Evolutionary conservation across 129 eudicot species (phyloP).

Genomic region (Flaveria linearis): DNA sequence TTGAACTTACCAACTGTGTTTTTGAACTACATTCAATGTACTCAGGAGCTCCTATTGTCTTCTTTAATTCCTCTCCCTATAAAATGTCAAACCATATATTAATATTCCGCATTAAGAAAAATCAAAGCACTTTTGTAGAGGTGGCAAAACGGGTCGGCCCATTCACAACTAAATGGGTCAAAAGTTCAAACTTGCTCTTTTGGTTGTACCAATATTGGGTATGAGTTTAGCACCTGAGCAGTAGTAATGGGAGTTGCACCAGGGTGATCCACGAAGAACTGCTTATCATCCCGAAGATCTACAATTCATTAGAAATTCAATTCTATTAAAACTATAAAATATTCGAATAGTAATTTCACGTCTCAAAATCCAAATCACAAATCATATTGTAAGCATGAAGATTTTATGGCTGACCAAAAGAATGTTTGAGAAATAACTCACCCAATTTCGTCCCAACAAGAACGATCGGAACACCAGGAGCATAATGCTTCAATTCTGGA

Average conservation of each 20-base stretch:
- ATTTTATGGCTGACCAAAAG: slow-evolving; percentile 10
- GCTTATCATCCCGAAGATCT: slow-evolving; percentile 92
- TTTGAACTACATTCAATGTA: slow-evolving; percentile 97
- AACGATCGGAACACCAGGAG: slow-evolving; percentile 95
- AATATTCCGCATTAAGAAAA: slow-evolving; percentile 10
- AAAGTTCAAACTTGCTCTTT: background rate
- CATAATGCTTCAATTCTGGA: slow-evolving; percentile 96
- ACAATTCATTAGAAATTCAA: slow-evolving; percentile 21
- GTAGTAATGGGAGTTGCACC: slow-evolving; percentile 70
- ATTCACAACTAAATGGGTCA: background rate
- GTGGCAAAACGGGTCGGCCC: background rate
- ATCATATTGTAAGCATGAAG: background rate
- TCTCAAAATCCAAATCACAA: background rate
- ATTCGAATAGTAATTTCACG: background rate
- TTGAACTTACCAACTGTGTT: slow-evolving; percentile 70
- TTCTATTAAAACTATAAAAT: background rate
- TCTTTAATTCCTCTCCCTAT: slow-evolving; percentile 93
- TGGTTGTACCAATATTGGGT: background rate
- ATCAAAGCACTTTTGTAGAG: background rate
- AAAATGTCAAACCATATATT: background rate
- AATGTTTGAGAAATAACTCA: slow-evolving; percentile 40
- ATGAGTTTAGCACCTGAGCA: slow-evolving; percentile 56
- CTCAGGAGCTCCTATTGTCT: slow-evolving; percentile 81
- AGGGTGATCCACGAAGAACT: slow-evolving; percentile 72
- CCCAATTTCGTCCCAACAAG: slow-evolving; percentile 99